These are phyloP conservation scores for Acarospora socialis DNA, from an alignment of 2,329 filamentous ascomycete species.

Conservation along the genomic window DNA sequence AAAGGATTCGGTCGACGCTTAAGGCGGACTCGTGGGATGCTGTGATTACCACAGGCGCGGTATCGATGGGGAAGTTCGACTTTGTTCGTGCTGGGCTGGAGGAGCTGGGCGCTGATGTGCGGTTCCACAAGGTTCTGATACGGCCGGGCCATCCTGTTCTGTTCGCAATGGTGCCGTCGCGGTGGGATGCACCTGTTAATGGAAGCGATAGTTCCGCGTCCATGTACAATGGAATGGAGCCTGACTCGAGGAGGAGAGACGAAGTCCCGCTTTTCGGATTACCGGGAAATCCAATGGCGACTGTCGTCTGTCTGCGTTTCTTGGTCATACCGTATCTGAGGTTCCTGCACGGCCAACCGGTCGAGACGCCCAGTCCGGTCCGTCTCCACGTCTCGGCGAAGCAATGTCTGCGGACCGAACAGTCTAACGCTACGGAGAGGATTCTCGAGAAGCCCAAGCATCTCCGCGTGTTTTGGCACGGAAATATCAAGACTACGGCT, in stretches of 20 bases:
- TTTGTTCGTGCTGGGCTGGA: conserved; percentile 15
- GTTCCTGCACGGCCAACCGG: conserved; percentile 7
- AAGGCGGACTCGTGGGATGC: conserved; percentile 13
- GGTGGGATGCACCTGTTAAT: too few species aligned
- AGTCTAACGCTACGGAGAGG: conserved; percentile 10
- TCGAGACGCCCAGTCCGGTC: conserved; percentile 4
- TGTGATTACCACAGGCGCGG: conserved; percentile 19
- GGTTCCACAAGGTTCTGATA: conserved; percentile 20
- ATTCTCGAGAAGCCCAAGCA: conserved; percentile 4
- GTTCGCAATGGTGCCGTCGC: conserved; percentile 17
- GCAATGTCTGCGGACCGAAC: conserved; percentile 3
- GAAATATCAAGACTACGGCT: neutral
- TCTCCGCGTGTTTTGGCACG: conserved; percentile 7
- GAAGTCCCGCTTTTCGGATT: too few species aligned
- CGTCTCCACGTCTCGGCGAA: neutral
- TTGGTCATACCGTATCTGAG: conserved; percentile 18
- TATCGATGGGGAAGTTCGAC: conserved; percentile 19
- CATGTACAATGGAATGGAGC: too few species aligned
- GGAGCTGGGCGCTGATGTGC: conserved; percentile 13
- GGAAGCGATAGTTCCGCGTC: too few species aligned
- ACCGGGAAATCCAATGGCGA: too few species aligned
- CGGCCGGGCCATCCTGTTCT: conserved; percentile 20
- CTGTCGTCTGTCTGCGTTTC: conserved; percentile 19
- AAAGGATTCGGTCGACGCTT: conserved; percentile 6
- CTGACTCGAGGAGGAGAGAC: too few species aligned